phyloP scores from a whole-genome alignment of 495 filamentous ascomycete genomes.

The Hypoxylon lienhwacheense region DNA sequence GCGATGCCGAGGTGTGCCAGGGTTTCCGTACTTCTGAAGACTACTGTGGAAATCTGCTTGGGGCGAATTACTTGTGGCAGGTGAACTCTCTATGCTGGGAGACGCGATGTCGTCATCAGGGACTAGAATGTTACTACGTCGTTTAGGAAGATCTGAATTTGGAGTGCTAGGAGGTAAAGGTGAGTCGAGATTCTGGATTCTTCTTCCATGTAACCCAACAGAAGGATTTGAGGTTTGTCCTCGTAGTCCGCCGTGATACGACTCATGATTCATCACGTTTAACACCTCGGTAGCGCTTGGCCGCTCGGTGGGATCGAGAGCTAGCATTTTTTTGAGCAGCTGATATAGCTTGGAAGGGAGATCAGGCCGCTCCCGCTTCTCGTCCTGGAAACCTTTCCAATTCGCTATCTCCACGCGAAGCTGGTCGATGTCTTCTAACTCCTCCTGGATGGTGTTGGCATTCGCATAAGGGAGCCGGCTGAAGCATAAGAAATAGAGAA shows the following conservation, averaged over 20 bases:
- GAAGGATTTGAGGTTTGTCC: constrained; percentile 42
- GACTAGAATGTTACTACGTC: constrained; percentile 15
- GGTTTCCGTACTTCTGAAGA: constrained; percentile 38
- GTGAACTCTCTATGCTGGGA: constrained; percentile 38
- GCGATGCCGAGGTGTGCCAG: constrained; percentile 39
- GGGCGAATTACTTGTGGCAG: constrained; percentile 31
- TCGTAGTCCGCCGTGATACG: constrained; percentile 43
- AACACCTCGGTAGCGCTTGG: constrained; percentile 88
- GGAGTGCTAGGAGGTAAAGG: constrained; percentile 51
- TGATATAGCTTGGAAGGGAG: constrained; percentile 85
- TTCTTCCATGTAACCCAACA: constrained; percentile 48
- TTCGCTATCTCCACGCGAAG: constrained; percentile 83
- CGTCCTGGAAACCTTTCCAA: constrained; percentile 85
- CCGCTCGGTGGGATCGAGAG: constrained; percentile 72
- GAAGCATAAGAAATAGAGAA: constrained; percentile 97
- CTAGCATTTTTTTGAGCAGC: constrained; percentile 76
- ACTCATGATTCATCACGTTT: constrained; percentile 73
- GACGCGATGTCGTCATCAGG: constrained; percentile 38
- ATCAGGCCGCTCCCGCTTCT: constrained; percentile 70
- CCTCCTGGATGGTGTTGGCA: constrained; percentile 84
- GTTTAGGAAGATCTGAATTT: constrained; percentile 47
- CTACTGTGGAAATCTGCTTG: constrained; percentile 34
- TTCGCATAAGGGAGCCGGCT: constrained; percentile 80
- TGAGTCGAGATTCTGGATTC: constrained; percentile 61
- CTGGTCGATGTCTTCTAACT: constrained; percentile 88